Percentiles rank a stretch among this genome's conserved stretches.
Conservation (phyloP, 2,329 filamentous ascomycete genomes). For the Stromatinia cepivora region DNA sequence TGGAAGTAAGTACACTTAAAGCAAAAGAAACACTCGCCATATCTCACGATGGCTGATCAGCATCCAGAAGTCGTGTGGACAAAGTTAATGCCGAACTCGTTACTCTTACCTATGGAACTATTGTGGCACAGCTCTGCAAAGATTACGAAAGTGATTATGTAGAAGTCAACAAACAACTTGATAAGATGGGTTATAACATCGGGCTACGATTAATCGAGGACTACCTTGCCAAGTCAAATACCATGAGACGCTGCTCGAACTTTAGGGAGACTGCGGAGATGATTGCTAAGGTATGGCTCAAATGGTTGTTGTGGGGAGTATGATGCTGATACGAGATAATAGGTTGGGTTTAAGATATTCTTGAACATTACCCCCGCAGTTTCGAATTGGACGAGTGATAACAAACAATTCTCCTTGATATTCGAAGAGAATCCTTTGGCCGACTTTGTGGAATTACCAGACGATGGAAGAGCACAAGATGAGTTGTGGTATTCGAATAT, state of each 20-base stretch:
- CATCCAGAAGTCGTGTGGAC: conserved; percentile 80
- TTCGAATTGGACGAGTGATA: conserved; percentile 94
- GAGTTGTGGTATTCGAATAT: conserved; percentile 99
- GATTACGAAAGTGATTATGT: conserved; percentile 93
- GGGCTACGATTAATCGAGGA: conserved; percentile 94
- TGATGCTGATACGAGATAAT: conserved; percentile 15
- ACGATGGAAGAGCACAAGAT: conserved; percentile 92
- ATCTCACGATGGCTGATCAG: conserved; percentile 37
- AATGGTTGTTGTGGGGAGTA: background rate
- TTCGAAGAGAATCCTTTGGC: conserved; percentile 97
- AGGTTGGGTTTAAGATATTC: conserved; percentile 99
- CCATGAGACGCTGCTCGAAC: conserved; percentile 83
- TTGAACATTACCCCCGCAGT: conserved; percentile 93
- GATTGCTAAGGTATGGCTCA: conserved; percentile 73
- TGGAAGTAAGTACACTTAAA: conserved; percentile 42
- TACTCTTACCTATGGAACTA: conserved; percentile 95
- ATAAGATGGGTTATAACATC: conserved; percentile 99
- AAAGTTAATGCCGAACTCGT: conserved; percentile 98
- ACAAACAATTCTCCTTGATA: conserved; percentile 91
- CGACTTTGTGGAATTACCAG: conserved; percentile 95
- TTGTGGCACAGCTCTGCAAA: conserved; percentile 93
- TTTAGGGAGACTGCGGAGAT: conserved; percentile 96
- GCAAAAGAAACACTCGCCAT: conserved; percentile 19
- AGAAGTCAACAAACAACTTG: conserved; percentile 95
- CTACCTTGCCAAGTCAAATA: conserved; percentile 93